These are phyloP conservation scores for Diaporthe amygdali DNA, from an alignment of 2,329 filamentous ascomycete genomes.

Conservation along the genomic window DNA sequence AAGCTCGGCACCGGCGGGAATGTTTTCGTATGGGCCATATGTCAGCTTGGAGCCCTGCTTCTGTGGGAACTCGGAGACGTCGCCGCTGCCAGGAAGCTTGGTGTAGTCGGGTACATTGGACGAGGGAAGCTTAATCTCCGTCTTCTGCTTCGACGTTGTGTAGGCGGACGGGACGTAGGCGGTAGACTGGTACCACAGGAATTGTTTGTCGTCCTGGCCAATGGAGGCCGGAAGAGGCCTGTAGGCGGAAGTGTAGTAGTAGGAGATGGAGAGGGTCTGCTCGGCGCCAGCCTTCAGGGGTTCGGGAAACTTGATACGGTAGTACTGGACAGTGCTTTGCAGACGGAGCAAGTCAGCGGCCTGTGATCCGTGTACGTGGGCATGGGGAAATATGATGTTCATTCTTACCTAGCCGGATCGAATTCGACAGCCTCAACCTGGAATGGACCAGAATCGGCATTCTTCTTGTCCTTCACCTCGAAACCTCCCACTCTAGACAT, in stretches of 20 bases:
- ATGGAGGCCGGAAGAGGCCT: constrained; percentile 81
- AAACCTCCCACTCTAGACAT: constrained; percentile 81
- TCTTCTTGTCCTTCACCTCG: constrained; percentile 93
- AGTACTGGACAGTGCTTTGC: constrained; percentile 76
- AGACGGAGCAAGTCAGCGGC: not conserved
- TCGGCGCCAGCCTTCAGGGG: constrained; percentile 78
- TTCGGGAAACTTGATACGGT: constrained; percentile 77
- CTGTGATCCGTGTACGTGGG: not conserved
- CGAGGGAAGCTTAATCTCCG: constrained; percentile 88
- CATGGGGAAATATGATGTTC: not conserved
- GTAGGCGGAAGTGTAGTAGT: constrained; percentile 80
- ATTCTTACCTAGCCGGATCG: constrained; percentile 59
- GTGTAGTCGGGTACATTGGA: constrained; percentile 86
- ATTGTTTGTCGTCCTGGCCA: constrained; percentile 85
- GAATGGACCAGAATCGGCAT: constrained; percentile 71
- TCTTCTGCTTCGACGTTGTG: constrained; percentile 90
- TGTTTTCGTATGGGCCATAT: constrained; percentile 87
- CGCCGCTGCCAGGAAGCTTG: constrained; percentile 67
- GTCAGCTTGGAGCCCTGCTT: constrained; percentile 86
- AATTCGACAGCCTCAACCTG: constrained; percentile 70
- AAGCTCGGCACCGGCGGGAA: constrained; percentile 77
- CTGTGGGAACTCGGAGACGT: constrained; percentile 69
- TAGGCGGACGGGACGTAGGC: constrained; percentile 87
- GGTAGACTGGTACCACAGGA: constrained; percentile 83
- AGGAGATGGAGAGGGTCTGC: constrained; percentile 87